phyloP scores from a whole-genome alignment of 805 yeast species.

The Saturnispora diversa region DNA sequence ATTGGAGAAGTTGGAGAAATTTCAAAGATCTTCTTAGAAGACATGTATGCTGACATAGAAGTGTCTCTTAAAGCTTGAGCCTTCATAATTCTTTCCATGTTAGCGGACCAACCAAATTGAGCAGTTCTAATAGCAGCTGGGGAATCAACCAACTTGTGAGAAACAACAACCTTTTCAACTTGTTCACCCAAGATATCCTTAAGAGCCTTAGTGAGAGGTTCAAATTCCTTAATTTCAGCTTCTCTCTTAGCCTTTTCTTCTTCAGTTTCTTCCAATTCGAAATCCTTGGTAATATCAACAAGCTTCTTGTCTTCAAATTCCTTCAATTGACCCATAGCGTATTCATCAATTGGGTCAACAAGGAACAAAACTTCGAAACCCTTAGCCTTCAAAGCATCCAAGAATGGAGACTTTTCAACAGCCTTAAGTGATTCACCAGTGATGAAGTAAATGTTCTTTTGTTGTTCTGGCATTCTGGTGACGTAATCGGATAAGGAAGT shows the following conservation, averaged over 20 bases:
- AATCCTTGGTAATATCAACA: slow-evolving; percentile 98
- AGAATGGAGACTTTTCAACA: slow-evolving; percentile 98
- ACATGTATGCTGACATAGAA: slow-evolving; percentile 98
- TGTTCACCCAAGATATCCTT: slow-evolving; percentile 97
- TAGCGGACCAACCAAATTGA: slow-evolving; percentile 99
- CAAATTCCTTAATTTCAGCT: slow-evolving; percentile 84
- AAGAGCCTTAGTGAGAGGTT: slow-evolving; percentile 89
- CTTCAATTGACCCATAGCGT: slow-evolving; percentile 98
- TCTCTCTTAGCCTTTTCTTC: slow-evolving; percentile 96
- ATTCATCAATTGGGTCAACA: slow-evolving; percentile 99
- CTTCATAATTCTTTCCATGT: slow-evolving; percentile 99
- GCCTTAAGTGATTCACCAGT: slow-evolving; percentile 98
- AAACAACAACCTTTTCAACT: slow-evolving; percentile 98
- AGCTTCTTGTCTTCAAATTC: slow-evolving; percentile 99
- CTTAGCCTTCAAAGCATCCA: slow-evolving; percentile 97
- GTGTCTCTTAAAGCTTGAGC: slow-evolving; percentile 99
- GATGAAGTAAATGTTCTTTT: slow-evolving; percentile 98
- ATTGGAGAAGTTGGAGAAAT: slow-evolving; percentile 95
- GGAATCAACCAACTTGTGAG: slow-evolving; percentile 93
- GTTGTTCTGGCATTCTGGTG: slow-evolving; percentile 99
- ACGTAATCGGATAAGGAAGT: slow-evolving; percentile 96
- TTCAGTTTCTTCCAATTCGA: slow-evolving; percentile 95
- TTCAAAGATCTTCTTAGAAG: slow-evolving; percentile 98
- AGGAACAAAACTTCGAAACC: slow-evolving; percentile 96
- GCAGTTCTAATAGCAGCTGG: slow-evolving; percentile 99